Evolutionary conservation across 352 stramenopile genomes (phyloP), one percentile per base, ranked within the genome.

Genomic region (Globisporangium spiculum): DNA sequence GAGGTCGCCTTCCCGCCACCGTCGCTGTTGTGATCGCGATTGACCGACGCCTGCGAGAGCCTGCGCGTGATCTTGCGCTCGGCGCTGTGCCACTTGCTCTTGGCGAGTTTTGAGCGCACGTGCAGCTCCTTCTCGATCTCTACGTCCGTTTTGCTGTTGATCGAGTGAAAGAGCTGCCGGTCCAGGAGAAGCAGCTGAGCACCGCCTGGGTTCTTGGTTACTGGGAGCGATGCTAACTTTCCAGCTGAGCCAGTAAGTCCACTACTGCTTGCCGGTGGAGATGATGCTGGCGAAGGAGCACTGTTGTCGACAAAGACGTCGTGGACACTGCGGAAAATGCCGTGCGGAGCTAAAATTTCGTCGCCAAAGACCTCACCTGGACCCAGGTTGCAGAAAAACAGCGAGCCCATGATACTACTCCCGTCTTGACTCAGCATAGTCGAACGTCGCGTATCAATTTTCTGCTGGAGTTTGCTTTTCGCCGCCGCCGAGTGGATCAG

Each of bases 361-460:
- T 89, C 81, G 0, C 81, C 81, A 30, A 81, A 85, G 41, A 87
- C 72, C 44, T 90, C 83, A 5, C 83, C 83, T 0, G 69, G 69
- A 0, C 65, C 58, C 22, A 91, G 56, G 22, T 81, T 57, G 32
- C 81, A 84, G 24, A 90, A 65, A 27, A 89, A 73, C 0, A 81
- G 58, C 54, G 53, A 63, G 32, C 59, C 69, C 5, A 41, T 5
- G 27, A 26, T 26, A 4, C 22, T n/a, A 30, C 30, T 24, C 1
- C 27, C n/a, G 30, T 62, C 24, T 9, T 53, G 41, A 8, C 56
- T 16, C 6, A 32, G 32, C 22, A 18, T 38, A 1, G 50, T 27
- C 22, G 27, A 46, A 59, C 56, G 64, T 14, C 34, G 70, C 24
- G 24, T 26, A 48, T 50, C 57, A 18, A 67, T 65, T 61, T 73